phyloP scores from a whole-genome alignment of 2,329 filamentous ascomycete genomes.

The Paecilomyces formosus region DNA sequence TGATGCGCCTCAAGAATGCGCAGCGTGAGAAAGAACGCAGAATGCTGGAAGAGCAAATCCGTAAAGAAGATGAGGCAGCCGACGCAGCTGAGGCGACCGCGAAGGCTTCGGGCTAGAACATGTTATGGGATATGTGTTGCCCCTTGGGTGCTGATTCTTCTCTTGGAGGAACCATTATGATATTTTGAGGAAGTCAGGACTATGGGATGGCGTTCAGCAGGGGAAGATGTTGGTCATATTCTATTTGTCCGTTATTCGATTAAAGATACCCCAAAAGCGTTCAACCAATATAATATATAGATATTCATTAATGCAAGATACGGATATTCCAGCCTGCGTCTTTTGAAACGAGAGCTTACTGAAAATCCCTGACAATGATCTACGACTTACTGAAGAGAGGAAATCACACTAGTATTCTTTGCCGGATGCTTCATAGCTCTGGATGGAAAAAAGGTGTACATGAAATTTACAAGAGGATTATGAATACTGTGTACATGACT shows the following conservation, averaged over 20 bases:
- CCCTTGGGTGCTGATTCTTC: neutral
- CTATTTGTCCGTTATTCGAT: neutral
- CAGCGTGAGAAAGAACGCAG: conserved; percentile 48
- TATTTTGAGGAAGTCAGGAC: neutral
- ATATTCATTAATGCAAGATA: neutral
- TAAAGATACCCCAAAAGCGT: neutral
- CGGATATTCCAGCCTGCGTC: neutral
- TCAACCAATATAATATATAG: neutral
- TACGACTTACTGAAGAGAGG: neutral
- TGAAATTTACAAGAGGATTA: neutral
- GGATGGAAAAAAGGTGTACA: neutral
- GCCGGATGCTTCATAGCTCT: neutral
- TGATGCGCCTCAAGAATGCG: conserved; percentile 51
- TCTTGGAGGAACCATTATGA: neutral
- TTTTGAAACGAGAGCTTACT: neutral
- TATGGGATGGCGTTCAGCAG: neutral
- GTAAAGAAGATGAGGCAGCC: conserved; percentile 40
- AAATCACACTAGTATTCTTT: neutral
- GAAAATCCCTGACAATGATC: neutral
- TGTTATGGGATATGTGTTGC: neutral
- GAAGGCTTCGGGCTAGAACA: neutral
- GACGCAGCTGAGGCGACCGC: conserved; percentile 17
- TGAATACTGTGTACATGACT: neutral
- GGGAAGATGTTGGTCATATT: neutral
- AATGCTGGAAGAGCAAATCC: conserved; percentile 46